These are phyloP conservation scores for Corymbia maculata DNA, from an alignment of 345 rosid species.

Conservation along the genomic window DNA sequence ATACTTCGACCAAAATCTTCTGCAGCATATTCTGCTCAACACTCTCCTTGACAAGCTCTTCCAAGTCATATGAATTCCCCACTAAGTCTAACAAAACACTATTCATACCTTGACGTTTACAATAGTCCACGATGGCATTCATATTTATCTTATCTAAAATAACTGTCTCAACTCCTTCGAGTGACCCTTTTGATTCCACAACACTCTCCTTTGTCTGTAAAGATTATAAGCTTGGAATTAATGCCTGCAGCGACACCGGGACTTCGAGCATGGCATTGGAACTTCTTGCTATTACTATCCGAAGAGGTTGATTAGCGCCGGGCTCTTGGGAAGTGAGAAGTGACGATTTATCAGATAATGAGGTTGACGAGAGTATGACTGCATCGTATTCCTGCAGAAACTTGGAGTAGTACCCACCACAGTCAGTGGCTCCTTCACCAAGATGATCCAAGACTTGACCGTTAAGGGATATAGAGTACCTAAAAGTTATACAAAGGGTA, in stretches of 20 bases:
- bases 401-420: slow-evolving; percentile 75
- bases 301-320: slow-evolving; percentile 57
- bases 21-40: slow-evolving; percentile 44
- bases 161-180: slow-evolving; percentile 37
- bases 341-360: slow-evolving; percentile 20
- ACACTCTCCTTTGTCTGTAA: slow-evolving; percentile 29
- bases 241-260: slow-evolving; percentile 17
- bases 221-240: slow-evolving; percentile 27
- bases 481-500: not conserved
- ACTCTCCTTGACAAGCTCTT: slow-evolving; percentile 41
- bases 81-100: slow-evolving; percentile 68
- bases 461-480: slow-evolving; percentile 70
- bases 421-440: slow-evolving; percentile 41
- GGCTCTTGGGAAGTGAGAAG: slow-evolving; percentile 50
- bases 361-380: slow-evolving; percentile 37
- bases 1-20: slow-evolving; percentile 53
- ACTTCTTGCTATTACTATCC: slow-evolving; percentile 32
- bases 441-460: slow-evolving; percentile 47
- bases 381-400: slow-evolving; percentile 77
- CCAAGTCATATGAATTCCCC: slow-evolving; percentile 36
- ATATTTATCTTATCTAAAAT: slow-evolving; percentile 33
- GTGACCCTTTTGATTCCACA: slow-evolving; percentile 17
- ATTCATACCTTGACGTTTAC: slow-evolving; percentile 40
- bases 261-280: slow-evolving; percentile 14
- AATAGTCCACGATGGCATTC: slow-evolving; percentile 47